Conservation (phyloP, 345 rosid genomes). For the Melastoma malabathricum region DNA sequence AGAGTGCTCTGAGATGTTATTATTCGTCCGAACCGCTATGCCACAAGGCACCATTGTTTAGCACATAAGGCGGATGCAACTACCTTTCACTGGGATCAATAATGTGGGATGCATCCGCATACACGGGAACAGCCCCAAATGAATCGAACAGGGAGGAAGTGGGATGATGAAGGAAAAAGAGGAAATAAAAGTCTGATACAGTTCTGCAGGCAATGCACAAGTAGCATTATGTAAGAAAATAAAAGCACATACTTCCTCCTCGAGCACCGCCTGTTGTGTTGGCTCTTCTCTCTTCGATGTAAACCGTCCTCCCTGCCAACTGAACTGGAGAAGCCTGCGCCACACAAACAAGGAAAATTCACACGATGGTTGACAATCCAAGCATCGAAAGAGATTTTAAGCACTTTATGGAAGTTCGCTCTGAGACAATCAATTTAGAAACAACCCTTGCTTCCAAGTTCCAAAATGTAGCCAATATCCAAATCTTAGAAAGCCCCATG, state of each 20-base stretch:
- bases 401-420: too few species aligned
- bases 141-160: too few species aligned
- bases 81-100: too few species aligned
- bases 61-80: too few species aligned
- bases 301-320: constrained; percentile 77
- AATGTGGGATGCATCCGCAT: too few species aligned
- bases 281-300: constrained; percentile 92
- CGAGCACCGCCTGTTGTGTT: constrained; percentile 54
- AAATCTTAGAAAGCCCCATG: neutral
- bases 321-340: constrained; percentile 80
- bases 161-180: neutral
- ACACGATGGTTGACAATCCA: neutral
- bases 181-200: neutral
- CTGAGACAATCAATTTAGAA: too few species aligned
- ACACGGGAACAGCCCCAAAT: too few species aligned
- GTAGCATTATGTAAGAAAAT: neutral
- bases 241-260: constrained; percentile 60
- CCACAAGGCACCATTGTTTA: too few species aligned
- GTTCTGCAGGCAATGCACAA: neutral
- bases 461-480: neutral
- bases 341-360: constrained; percentile 6
- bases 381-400: neutral
- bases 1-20: neutral
- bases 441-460: neutral
- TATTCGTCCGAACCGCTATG: neutral